Evolutionary conservation across 768 basidiomycete genomes (phyloP).

Genomic region (Mycena floridula): DNA sequence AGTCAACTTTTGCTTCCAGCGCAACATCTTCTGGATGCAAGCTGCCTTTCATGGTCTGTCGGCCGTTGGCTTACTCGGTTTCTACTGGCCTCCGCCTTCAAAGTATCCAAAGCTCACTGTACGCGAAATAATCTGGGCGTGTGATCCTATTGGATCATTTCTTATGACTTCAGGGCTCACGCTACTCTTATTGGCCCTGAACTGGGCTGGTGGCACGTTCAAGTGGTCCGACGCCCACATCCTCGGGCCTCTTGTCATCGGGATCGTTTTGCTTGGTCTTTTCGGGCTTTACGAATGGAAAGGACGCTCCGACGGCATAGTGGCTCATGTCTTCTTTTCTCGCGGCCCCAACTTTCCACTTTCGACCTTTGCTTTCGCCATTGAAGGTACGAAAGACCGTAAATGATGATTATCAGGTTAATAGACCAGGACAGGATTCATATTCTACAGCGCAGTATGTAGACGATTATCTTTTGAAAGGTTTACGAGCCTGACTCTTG

Average conservation of each 20-base stretch:
- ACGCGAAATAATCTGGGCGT: neutral
- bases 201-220: constrained; percentile 14
- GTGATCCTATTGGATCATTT: neutral
- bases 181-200: constrained; percentile 11
- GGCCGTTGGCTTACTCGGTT: constrained; percentile 10
- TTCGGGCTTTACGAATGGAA: constrained; percentile 3
- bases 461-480: constrained; percentile 1
- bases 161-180: constrained; percentile 7
- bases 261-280: neutral
- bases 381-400: no score
- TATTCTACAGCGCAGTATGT: constrained; percentile 14
- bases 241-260: constrained; percentile 1
- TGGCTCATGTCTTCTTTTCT: constrained; percentile 13
- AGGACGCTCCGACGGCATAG: constrained; percentile 11
- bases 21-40: constrained; percentile 15
- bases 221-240: constrained; percentile 11
- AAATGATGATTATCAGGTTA: no score
- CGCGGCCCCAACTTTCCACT: constrained; percentile 13
- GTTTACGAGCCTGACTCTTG: no score
- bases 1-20: constrained; percentile 11
- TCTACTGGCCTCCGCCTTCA: constrained; percentile 13
- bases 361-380: constrained; percentile 11
- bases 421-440: no score
- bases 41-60: constrained; percentile 12
- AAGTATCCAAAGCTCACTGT: neutral